Evolutionary conservation across 768 basidiomycete genomes (phyloP), one percentile per base, ranked within the genome.

Genomic region (Clavaria fumosa): DNA sequence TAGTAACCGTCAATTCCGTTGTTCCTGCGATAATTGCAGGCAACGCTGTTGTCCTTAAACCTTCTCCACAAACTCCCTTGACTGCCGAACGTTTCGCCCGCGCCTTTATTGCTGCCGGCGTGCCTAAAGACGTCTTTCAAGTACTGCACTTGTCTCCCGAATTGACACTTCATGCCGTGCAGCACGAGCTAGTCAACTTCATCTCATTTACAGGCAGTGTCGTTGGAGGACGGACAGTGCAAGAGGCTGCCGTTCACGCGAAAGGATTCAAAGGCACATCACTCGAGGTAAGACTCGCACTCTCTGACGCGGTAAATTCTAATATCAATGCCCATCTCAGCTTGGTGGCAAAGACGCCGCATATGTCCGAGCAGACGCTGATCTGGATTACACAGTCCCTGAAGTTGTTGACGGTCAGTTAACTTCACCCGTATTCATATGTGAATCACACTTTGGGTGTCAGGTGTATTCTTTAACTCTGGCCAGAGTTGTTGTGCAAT

Each of bases 321-420:
- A 7, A 24, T 7, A 14, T 35, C 35, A 45, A n/a, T 43, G 3
- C 7, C 12, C 27, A 14, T 14, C 33, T 14, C 45, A 88, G 82
- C 73, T 99, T 11, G 95, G 95, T 2, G 95, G 95, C 1, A 97
- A 99, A 56, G 95, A 99, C 51, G 89, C 95, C 2, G 95, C 93
- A 2, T 99, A 96, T 50, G 90, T 99, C 4, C 64, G 89, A 17
- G 59, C 70, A 2, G 93, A 96, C 54, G 88, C 82, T 0, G 75
- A 95, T 56, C 50, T 95, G 1, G 70, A 72, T 7, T 96, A 81
- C 49, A 80, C 89, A 0, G 78, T 75, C 9, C 68, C 72, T 17
- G 80, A 96, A 49, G 70, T 97, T 3, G 90, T 90, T 2, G 95
- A 99, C 56, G 93, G 90, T 79, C 39, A 34, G 63, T 46, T 11